A percentile compares a stretch with the other conserved stretches of the same genome.
These are phyloP conservation scores for Globisporangium uncinulatum DNA, from an alignment of 352 stramenopile genomes.

Conservation along the genomic window DNA sequence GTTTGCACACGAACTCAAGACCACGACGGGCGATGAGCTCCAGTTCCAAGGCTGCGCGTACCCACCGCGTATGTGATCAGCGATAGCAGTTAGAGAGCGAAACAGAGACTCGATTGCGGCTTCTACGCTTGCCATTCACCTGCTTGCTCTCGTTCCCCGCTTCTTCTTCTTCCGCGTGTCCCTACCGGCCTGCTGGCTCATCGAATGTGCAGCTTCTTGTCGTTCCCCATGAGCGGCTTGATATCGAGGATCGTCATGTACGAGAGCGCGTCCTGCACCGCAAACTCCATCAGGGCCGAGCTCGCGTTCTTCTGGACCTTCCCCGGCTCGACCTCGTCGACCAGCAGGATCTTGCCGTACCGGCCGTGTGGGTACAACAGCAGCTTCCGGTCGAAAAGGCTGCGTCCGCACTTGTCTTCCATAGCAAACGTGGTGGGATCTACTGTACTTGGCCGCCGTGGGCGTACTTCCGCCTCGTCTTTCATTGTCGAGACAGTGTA, in stretches of 20 bases:
- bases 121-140: too few species aligned
- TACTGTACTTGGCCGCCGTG: too few species aligned
- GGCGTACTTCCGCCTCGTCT: neutral
- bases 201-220: slow-evolving; percentile 29
- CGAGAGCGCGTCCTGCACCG: slow-evolving; percentile 33
- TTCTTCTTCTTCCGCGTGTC: too few species aligned
- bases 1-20: slow-evolving; percentile 31
- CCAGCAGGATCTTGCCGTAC: slow-evolving; percentile 28
- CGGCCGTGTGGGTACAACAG: slow-evolving; percentile 25
- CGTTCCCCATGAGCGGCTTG: slow-evolving; percentile 41
- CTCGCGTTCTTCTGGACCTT: slow-evolving; percentile 21
- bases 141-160: too few species aligned
- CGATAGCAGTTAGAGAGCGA: neutral
- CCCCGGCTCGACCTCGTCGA: slow-evolving; percentile 29
- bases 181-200: neutral
- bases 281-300: slow-evolving; percentile 24
- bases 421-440: too few species aligned
- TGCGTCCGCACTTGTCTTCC: slow-evolving; percentile 14
- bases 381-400: slow-evolving; percentile 41
- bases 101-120: neutral
- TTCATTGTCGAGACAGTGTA: neutral
- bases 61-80: slow-evolving; percentile 12
- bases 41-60: slow-evolving; percentile 57
- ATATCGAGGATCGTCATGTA: slow-evolving; percentile 47
- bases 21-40: slow-evolving; percentile 51